Percentiles rank a stretch among this genome's conserved stretches.
Evolutionary conservation across 352 stramenopile species (phyloP).

Genomic region (Sclerospora graminicola): DNA sequence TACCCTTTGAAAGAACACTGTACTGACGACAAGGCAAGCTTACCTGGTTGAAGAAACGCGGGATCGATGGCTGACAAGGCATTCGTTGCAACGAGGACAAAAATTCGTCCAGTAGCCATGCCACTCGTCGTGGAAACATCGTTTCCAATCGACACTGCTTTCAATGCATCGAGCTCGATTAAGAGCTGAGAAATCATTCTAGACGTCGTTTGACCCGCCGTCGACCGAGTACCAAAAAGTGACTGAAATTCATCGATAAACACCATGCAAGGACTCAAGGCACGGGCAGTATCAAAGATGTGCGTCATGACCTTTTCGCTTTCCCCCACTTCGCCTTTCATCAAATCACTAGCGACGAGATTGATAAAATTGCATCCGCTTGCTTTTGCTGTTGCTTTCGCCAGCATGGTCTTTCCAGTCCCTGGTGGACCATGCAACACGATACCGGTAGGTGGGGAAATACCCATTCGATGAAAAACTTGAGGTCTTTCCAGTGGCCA

Average conservation of each 20-base stretch:
- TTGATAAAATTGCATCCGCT: conserved; percentile 83
- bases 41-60: conserved; percentile 74
- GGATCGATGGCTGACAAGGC: conserved; percentile 62
- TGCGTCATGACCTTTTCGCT: conserved; percentile 73
- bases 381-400: conserved; percentile 64
- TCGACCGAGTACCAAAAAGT: conserved; percentile 70
- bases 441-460: conserved; percentile 65
- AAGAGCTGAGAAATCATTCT: conserved; percentile 82
- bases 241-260: conserved; percentile 87
- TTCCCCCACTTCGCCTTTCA: conserved; percentile 75
- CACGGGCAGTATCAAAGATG: conserved; percentile 58
- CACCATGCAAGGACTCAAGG: conserved; percentile 73
- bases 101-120: conserved; percentile 37
- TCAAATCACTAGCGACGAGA: conserved; percentile 62
- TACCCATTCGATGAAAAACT: conserved; percentile 72
- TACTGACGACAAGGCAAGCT: background rate
- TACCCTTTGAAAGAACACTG: background rate
- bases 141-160: conserved; percentile 36
- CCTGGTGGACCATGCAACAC: conserved; percentile 70
- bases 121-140: conserved; percentile 6
- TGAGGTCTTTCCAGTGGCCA: conserved; percentile 76
- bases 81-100: conserved; percentile 78
- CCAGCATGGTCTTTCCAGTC: conserved; percentile 82
- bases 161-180: conserved; percentile 70
- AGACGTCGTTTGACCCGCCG: conserved; percentile 62